Conservation (phyloP, 371 early-diverging fungal species). For the Saksenaea vasiformis region DNA sequence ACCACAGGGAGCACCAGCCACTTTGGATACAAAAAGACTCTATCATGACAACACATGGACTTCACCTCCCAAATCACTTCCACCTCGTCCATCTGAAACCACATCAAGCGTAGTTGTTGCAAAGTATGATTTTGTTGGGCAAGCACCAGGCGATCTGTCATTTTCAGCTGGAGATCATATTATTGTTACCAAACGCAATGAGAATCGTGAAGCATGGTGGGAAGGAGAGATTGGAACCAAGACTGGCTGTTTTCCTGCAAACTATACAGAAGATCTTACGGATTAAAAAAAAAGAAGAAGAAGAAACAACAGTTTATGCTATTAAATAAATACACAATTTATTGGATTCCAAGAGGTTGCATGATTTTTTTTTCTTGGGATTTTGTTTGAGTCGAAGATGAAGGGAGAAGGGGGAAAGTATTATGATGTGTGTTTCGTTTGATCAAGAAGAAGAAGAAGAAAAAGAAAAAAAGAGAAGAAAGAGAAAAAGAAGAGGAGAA, state of each 20-base stretch:
- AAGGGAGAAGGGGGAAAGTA: no score
- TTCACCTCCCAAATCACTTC: not conserved
- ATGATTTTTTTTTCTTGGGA: no score
- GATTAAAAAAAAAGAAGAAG: not conserved
- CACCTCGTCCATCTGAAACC: not conserved
- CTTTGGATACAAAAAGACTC: constrained; percentile 6
- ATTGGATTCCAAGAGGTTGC: not conserved
- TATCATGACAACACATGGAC: not conserved
- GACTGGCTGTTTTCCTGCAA: constrained; percentile 55
- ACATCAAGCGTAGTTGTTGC: constrained; percentile 57
- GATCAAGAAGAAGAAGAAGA: not conserved
- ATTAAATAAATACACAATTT: constrained; percentile 1
- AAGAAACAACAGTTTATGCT: not conserved
- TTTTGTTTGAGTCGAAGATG: no score
- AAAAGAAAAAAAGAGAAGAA: not conserved
- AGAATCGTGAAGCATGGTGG: constrained; percentile 79
- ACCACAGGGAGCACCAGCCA: constrained; percentile 1
- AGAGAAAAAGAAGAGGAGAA: not conserved
- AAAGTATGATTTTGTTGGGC: constrained; percentile 67
- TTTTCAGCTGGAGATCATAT: constrained; percentile 78
- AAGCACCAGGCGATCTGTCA: constrained; percentile 66
- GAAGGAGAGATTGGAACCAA: constrained; percentile 64
- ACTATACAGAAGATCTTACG: constrained; percentile 36
- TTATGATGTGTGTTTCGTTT: no score
- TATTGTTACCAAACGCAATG: constrained; percentile 62